phyloP scores from a whole-genome alignment of 1,284 basidiomycete genomes.

The Peniophora sp. region DNA sequence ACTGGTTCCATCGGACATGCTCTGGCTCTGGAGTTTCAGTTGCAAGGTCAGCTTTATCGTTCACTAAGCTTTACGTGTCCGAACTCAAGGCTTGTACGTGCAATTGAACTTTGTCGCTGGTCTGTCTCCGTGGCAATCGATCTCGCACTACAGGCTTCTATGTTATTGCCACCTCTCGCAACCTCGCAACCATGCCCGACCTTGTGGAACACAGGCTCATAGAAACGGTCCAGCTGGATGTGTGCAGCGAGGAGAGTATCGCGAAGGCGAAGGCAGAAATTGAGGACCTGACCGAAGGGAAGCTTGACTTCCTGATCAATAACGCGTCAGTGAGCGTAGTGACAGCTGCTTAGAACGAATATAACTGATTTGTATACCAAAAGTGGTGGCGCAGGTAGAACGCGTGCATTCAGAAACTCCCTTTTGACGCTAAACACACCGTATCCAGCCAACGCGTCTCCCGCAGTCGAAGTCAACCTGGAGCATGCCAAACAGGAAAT shows the following conservation, averaged over 20 bases:
- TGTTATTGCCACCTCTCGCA: slow-evolving; percentile 24
- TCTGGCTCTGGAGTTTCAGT: slow-evolving; percentile 15
- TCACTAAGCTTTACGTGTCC: neutral
- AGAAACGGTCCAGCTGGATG: slow-evolving; percentile 21
- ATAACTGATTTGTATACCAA: neutral
- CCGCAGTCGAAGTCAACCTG: neutral
- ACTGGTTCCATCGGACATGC: slow-evolving; percentile 17
- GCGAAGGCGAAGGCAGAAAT: slow-evolving; percentile 12
- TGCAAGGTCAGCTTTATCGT: slow-evolving; percentile 10
- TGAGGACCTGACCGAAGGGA: slow-evolving; percentile 9
- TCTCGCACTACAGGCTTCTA: slow-evolving; percentile 14
- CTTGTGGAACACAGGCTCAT: slow-evolving; percentile 15
- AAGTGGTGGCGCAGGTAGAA: neutral
- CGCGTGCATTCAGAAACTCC: neutral
- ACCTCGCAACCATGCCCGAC: slow-evolving; percentile 15
- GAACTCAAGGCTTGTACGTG: neutral
- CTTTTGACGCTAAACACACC: neutral
- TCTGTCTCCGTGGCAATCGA: too few relatives aligned
- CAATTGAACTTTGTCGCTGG: neutral
- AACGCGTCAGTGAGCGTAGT: neutral
- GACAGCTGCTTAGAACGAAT: neutral
- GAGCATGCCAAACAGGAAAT: neutral
- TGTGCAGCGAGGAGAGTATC: slow-evolving; percentile 17
- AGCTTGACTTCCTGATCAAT: slow-evolving; percentile 6
- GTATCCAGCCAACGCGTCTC: neutral